Evolutionary conservation across 1,139 yeast species (phyloP).

Genomic region (Debaryomyces psychrophilus): DNA sequence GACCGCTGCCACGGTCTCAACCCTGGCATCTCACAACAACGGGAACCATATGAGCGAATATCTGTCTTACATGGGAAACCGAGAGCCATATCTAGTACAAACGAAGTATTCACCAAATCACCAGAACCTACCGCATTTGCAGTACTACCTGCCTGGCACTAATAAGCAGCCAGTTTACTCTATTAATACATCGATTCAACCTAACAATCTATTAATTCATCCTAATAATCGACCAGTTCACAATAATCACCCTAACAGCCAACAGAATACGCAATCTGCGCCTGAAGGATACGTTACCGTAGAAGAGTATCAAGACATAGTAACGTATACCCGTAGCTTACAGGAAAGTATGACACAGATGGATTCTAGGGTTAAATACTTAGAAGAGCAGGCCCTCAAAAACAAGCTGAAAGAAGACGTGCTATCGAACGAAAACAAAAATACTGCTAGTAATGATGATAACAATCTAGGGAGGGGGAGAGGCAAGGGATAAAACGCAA

Average conservation of each 20-base stretch:
- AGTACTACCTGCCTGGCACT: neutral
- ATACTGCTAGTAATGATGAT: neutral
- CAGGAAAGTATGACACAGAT: slow-evolving; percentile 33
- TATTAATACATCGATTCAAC: neutral
- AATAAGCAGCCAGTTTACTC: slow-evolving; percentile 14
- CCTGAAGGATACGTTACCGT: slow-evolving; percentile 23
- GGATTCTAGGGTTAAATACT: slow-evolving; percentile 25
- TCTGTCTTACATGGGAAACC: neutral
- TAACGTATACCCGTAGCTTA: slow-evolving; percentile 36
- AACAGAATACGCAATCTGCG: slow-evolving; percentile 14
- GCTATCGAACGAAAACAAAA: neutral
- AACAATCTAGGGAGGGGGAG: neutral
- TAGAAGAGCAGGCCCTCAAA: slow-evolving; percentile 18
- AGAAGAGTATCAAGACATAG: slow-evolving; percentile 38
- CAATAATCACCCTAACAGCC: slow-evolving; percentile 6
- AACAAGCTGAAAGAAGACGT: neutral
- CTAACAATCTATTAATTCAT: neutral
- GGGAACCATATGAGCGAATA: neutral
- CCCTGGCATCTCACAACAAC: slow-evolving; percentile 1
- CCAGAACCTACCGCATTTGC: slow-evolving; percentile 4
- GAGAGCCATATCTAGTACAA: neutral
- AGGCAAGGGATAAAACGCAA: neutral
- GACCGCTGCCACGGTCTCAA: slow-evolving; percentile 17
- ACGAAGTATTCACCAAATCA: slow-evolving; percentile 4
- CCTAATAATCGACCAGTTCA: neutral